Base-by-base conservation (phyloP, 106 monocot genomes). In the Xerophyta viscosa region DNA sequence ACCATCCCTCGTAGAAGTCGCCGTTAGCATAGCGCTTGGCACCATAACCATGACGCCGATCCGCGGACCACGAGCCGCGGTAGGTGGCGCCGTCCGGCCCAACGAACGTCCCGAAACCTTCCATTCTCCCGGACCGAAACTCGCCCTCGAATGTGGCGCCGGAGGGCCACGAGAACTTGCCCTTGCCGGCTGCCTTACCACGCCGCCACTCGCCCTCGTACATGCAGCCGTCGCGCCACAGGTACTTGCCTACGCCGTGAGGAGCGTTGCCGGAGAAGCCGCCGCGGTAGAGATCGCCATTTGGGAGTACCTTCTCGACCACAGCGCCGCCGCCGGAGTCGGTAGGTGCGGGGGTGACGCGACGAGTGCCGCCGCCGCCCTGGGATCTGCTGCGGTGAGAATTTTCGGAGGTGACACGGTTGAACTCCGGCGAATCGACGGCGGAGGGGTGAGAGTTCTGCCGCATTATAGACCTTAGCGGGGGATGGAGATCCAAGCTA, bases 131-230 rank as follows among this genome's bases (percentile, higher is more conserved):
- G 52, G 50, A 60, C 14, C 61, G 43, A 57, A 85, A 76, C 50
- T 71, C 66, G 25, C 79, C 84, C 54, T 85, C 79, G 62, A 73
- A 87, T 0, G 81, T 80, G 14, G 76, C 86, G 21, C 80, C 80
- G 10, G 80, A 76, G 13, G 86, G 80, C 86, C 80, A 80, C 23
- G 80, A 86, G 72, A 86, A 80, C 59, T 73, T 72, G 1, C 86
- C 86, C 50, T 60, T 53, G 56, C 86, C 86, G 44, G 76, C 39
- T 8, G 85, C 80, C 69, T 76, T 79, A 12, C 76, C 85, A 15
- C 76, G 75, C 29, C 72, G 65, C 76, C 79, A 80, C 37, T 75
- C 64, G 1, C 79, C 85, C 62, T 80, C 76, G 72, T 85, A 80
- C 76, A 76, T 72, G 60, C 84, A 79, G 36, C 84, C 84, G 61